phyloP scores from a whole-genome alignment of 192 early-diverging fungal species.

The Podochytrium sp. region DNA sequence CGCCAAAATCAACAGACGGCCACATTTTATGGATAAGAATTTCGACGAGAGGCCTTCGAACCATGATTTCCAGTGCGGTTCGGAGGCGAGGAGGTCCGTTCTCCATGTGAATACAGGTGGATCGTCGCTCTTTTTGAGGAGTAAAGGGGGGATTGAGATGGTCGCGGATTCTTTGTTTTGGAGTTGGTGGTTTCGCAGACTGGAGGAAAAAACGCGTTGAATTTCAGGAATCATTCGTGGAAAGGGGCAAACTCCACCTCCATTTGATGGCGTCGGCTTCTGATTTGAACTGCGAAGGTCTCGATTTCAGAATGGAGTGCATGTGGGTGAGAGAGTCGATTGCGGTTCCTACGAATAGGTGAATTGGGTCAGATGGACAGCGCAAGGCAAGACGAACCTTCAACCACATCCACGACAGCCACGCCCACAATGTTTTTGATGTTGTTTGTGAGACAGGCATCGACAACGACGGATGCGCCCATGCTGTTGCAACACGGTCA shows the following conservation, averaged over 20 bases:
- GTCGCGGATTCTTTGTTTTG: conserved; percentile 22
- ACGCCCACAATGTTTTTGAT: conserved; percentile 25
- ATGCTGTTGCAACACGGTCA: no score
- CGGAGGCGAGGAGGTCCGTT: conserved; percentile 34
- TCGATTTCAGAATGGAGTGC: conserved; percentile 8
- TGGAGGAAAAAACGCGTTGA: not conserved
- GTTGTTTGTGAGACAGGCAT: not conserved
- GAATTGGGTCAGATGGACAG: no score
- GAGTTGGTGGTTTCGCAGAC: conserved; percentile 20
- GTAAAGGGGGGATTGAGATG: conserved; percentile 19
- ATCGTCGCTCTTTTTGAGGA: not conserved
- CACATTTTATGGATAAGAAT: conserved; percentile 39
- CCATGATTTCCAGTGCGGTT: conserved; percentile 51
- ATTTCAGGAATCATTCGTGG: not conserved
- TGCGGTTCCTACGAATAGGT: conserved; percentile 17
- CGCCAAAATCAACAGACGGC: conserved; percentile 46
- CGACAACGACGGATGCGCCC: conserved; percentile 17
- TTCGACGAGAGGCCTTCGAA: conserved; percentile 47
- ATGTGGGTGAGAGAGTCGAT: conserved; percentile 29
- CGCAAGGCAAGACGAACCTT: conserved; percentile 3
- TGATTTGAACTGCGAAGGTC: conserved; percentile 26
- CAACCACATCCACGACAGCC: conserved; percentile 24
- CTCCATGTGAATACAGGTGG: conserved; percentile 32
- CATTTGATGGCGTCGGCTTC: conserved; percentile 46
- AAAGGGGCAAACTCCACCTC: conserved; percentile 30